These are phyloP conservation scores for Parasarocladium wereldwijsianum DNA, from an alignment of 2,329 filamentous ascomycete genomes.

Conservation along the genomic window DNA sequence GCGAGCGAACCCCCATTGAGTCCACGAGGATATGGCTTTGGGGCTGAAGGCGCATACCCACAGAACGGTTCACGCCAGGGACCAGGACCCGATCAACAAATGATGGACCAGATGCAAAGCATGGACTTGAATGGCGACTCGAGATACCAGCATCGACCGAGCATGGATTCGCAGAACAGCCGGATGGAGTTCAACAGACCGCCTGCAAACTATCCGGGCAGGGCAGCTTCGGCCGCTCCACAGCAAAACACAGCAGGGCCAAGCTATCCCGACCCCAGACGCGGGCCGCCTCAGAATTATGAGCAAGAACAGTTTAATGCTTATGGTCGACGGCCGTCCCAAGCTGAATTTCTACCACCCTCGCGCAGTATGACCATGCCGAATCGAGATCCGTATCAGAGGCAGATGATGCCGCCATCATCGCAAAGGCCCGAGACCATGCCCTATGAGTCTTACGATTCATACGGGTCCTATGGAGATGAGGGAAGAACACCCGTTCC, in stretches of 20 bases:
- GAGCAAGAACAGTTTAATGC: constrained; percentile 15
- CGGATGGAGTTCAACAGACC: constrained; percentile 14
- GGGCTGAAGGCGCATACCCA: constrained; percentile 10
- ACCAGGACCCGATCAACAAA: constrained; percentile 14
- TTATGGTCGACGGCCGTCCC: constrained; percentile 8
- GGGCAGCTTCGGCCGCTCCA: constrained; percentile 15
- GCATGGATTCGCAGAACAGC: constrained; percentile 12
- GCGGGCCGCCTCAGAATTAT: constrained; percentile 14
- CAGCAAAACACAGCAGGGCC: constrained; percentile 19
- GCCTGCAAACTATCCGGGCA: constrained; percentile 11
- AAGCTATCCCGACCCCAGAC: constrained; percentile 14
- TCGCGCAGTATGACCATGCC: constrained; percentile 50
- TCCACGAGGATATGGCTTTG: constrained; percentile 13
- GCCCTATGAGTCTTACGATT: too few species aligned
- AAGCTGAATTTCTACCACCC: constrained; percentile 33
- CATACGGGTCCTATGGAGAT: constrained; percentile 25
- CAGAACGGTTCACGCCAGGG: constrained; percentile 6
- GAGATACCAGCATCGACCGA: constrained; percentile 9
- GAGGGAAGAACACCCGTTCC: constrained; percentile 13
- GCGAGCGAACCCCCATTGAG: constrained; percentile 16
- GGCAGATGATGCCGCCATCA: constrained; percentile 19
- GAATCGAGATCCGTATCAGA: constrained; percentile 26
- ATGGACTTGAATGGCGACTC: constrained; percentile 19
- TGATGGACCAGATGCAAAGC: constrained; percentile 18
- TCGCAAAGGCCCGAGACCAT: constrained; percentile 27